Percentiles rank a stretch among this genome's conserved stretches.
Conservation (phyloP, 345 rosid species). For the Microcos paniculata region DNA sequence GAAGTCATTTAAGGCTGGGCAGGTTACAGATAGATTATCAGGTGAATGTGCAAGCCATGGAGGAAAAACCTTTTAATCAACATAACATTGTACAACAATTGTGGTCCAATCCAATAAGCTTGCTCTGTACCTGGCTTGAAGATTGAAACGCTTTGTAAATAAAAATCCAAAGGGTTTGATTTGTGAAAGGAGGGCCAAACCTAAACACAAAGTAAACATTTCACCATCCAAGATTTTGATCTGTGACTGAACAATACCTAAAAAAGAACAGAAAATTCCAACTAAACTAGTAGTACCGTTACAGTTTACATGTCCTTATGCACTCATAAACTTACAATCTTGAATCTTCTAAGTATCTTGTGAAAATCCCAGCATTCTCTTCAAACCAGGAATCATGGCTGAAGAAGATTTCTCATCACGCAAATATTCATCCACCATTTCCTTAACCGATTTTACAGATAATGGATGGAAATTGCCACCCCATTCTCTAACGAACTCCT, state of each 20-base stretch:
- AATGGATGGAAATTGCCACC: slow-evolving; percentile 62
- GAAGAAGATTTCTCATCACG: slow-evolving; percentile 34
- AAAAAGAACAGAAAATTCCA: background rate
- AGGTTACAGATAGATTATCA: background rate
- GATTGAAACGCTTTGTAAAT: too few species aligned
- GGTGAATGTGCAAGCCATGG: background rate
- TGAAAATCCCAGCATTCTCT: slow-evolving; percentile 58
- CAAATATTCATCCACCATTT: slow-evolving; percentile 70
- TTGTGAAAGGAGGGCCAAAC: background rate
- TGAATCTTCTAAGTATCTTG: slow-evolving; percentile 15
- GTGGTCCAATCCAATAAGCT: background rate
- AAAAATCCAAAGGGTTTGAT: too few species aligned
- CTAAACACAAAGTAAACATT: background rate
- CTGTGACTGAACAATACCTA: background rate
- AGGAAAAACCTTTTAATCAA: too few species aligned
- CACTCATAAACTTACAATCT: background rate
- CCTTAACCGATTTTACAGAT: slow-evolving; percentile 61
- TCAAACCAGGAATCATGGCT: slow-evolving; percentile 54
- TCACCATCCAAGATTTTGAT: background rate
- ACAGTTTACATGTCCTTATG: background rate
- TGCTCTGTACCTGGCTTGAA: too few species aligned
- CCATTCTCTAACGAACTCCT: slow-evolving; percentile 62
- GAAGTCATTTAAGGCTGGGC: background rate
- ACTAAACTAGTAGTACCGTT: background rate
- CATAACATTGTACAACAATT: too few species aligned